phyloP scores from a whole-genome alignment of 192 early-diverging fungal genomes.

The Backusella morwellensis region DNA sequence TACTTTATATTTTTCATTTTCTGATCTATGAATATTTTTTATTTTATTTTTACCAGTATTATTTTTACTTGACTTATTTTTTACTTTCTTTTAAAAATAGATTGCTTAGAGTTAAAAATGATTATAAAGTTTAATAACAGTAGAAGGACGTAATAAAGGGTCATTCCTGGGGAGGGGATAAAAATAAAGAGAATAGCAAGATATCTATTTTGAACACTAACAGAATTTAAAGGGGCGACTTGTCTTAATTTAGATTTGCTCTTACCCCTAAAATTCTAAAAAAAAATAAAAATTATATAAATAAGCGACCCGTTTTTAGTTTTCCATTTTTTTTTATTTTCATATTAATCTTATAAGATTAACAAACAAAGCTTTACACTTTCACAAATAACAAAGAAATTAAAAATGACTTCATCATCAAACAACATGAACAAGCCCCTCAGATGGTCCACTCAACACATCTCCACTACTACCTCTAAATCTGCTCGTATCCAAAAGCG shows the following conservation, averaged over 20 bases:
- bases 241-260: neutral
- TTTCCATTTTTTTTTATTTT: neutral
- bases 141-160: neutral
- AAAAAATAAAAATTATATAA: neutral
- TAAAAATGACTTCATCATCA: constrained; percentile 3
- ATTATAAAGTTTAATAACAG: neutral
- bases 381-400: neutral
- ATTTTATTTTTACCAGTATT: neutral
- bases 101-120: neutral
- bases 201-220: neutral
- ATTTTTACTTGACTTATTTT: neutral
- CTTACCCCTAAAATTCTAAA: neutral
- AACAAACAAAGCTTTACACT: neutral
- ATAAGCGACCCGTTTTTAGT: neutral
- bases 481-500: constrained; percentile 5
- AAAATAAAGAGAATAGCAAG: neutral
- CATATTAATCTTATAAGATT: neutral
- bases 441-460: constrained; percentile 10
- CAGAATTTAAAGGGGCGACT: neutral
- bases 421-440: constrained; percentile 3
- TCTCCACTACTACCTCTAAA: neutral
- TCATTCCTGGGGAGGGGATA: neutral
- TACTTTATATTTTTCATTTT: neutral
- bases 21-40: neutral
- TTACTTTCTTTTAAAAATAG: neutral